These are phyloP conservation scores for Davidsoniella eucalypti DNA, from an alignment of 2,329 filamentous ascomycete species.

Conservation along the genomic window DNA sequence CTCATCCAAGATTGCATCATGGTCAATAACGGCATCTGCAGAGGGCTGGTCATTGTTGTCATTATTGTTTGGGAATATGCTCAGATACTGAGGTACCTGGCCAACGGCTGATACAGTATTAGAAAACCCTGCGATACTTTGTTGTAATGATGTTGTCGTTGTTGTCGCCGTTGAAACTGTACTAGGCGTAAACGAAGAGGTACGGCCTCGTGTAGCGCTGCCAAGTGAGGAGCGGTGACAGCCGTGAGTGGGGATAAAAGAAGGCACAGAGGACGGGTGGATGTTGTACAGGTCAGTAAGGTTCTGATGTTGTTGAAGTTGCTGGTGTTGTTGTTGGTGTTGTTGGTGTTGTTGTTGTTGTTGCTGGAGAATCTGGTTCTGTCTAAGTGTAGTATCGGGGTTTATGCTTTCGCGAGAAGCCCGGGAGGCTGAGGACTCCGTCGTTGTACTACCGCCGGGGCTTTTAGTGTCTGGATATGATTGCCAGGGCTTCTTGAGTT, in stretches of 20 bases:
- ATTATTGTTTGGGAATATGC: slow-evolving; percentile 1
- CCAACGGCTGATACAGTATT: slow-evolving; percentile 4
- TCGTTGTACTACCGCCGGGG: not conserved
- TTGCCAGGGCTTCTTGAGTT: slow-evolving; percentile 14
- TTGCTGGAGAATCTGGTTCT: not conserved
- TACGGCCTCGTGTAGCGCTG: not conserved
- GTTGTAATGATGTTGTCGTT: not conserved
- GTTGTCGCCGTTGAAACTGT: not conserved
- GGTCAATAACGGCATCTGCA: slow-evolving; percentile 21
- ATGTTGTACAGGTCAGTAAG: not conserved
- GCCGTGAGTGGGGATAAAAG: slow-evolving; percentile 3
- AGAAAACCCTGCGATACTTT: too few relatives aligned
- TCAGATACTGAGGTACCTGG: slow-evolving; percentile 5
- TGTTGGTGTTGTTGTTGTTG: not conserved
- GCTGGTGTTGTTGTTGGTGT: not conserved
- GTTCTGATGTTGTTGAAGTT: not conserved
- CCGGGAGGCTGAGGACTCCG: not conserved
- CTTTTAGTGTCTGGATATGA: not conserved
- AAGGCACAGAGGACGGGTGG: not conserved
- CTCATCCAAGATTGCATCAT: slow-evolving; percentile 36
- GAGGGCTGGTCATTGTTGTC: not conserved
- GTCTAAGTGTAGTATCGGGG: not conserved
- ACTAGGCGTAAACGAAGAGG: slow-evolving; percentile 2
- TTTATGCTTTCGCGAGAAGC: not conserved
- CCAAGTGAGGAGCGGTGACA: not conserved